phyloP scores from a whole-genome alignment of 768 basidiomycete genomes.

The Candolleomyces eurysporus region DNA sequence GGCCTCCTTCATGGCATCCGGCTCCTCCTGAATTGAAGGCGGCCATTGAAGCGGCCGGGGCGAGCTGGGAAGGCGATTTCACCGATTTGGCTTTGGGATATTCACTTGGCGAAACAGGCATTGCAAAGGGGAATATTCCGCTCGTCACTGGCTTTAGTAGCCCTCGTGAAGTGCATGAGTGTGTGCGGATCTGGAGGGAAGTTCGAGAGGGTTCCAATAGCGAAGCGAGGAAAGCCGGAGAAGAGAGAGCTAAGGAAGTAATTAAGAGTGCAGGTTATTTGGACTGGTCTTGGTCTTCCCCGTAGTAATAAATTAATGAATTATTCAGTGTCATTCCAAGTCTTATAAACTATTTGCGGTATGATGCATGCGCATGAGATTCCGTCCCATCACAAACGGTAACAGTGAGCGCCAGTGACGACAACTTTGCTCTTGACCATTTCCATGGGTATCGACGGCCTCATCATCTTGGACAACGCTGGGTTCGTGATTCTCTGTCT shows the following conservation, averaged over 20 bases:
- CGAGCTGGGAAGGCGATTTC: conserved; percentile 45
- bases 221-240: conserved; percentile 39
- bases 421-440: not conserved
- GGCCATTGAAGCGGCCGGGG: conserved; percentile 39
- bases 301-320: conserved; percentile 21
- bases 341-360: not conserved
- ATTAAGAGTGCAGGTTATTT: conserved; percentile 52
- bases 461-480: conserved; percentile 73
- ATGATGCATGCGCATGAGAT: no score
- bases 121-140: conserved; percentile 44
- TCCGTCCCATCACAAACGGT: not conserved
- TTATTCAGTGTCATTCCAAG: not conserved
- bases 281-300: conserved; percentile 76
- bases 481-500: conserved; percentile 48
- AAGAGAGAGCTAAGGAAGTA: conserved; percentile 39
- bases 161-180: conserved; percentile 73
- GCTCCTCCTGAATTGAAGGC: conserved; percentile 51
- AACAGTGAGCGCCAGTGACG: not conserved
- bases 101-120: conserved; percentile 50
- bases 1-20: conserved; percentile 73
- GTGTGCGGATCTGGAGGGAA: conserved; percentile 65
- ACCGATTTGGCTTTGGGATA: conserved; percentile 74
- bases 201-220: conserved; percentile 37
- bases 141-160: conserved; percentile 72
- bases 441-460: conserved; percentile 76